Conservation (phyloP, 352 stramenopile species). For the Globisporangium splendens region DNA sequence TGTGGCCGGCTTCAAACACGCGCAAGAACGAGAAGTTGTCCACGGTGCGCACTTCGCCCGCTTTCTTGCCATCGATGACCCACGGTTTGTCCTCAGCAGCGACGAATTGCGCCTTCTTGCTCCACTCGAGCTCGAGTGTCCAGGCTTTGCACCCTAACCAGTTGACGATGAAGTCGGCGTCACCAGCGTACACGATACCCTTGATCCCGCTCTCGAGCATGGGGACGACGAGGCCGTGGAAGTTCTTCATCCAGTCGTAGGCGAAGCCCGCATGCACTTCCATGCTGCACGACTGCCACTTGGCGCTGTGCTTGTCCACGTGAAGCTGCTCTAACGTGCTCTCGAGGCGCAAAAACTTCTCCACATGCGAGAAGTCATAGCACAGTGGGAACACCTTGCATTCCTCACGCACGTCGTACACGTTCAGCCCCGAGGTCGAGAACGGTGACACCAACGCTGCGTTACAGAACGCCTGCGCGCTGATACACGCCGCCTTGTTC, state of each 20-base stretch:
- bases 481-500: slow-evolving; percentile 67
- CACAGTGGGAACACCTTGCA: slow-evolving; percentile 90
- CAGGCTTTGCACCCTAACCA: slow-evolving; percentile 96
- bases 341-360: slow-evolving; percentile 84
- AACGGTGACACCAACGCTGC: slow-evolving; percentile 66
- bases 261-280: slow-evolving; percentile 92
- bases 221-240: slow-evolving; percentile 85
- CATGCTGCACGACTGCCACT: slow-evolving; percentile 95
- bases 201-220: slow-evolving; percentile 91
- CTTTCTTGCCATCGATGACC: slow-evolving; percentile 56
- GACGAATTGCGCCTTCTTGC: slow-evolving; percentile 53
- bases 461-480: slow-evolving; percentile 90
- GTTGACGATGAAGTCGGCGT: slow-evolving; percentile 98
- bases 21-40: slow-evolving; percentile 91
- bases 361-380: slow-evolving; percentile 94
- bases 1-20: slow-evolving; percentile 94
- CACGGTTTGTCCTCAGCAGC: slow-evolving; percentile 55
- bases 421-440: slow-evolving; percentile 50
- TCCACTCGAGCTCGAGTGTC: slow-evolving; percentile 94
- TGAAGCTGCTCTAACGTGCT: slow-evolving; percentile 86
- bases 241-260: slow-evolving; percentile 97
- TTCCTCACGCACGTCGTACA: slow-evolving; percentile 91
- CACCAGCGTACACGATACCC: slow-evolving; percentile 95
- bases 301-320: slow-evolving; percentile 70
- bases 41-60: slow-evolving; percentile 54